phyloP scores from a whole-genome alignment of 495 filamentous ascomycete species.

The Tetracladium setigerum region DNA sequence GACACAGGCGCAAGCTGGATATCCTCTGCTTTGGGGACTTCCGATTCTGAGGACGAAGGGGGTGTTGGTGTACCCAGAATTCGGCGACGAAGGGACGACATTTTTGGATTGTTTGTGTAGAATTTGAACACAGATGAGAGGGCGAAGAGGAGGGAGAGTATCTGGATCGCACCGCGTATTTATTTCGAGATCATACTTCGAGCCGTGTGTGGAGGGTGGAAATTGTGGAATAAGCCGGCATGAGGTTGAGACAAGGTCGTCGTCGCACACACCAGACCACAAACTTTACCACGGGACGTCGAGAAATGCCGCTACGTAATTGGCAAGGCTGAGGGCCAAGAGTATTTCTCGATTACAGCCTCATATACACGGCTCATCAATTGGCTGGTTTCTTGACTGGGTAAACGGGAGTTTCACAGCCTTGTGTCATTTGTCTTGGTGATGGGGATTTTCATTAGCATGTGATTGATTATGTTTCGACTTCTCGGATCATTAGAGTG shows the following conservation, averaged over 20 bases:
- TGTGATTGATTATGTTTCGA: too few species aligned
- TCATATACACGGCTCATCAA: too few species aligned
- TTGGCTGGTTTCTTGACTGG: too few species aligned
- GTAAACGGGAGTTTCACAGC: too few species aligned
- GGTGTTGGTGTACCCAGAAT: slow-evolving; percentile 26
- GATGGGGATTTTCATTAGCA: too few species aligned
- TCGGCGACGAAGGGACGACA: slow-evolving; percentile 45
- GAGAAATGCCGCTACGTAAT: background rate
- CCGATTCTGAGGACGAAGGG: slow-evolving; percentile 23
- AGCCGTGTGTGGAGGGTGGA: background rate
- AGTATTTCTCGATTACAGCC: too few species aligned
- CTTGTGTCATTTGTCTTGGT: too few species aligned
- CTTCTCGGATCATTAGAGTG: slow-evolving; percentile 3
- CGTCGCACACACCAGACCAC: too few species aligned
- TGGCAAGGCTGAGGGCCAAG: background rate
- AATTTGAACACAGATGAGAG: background rate
- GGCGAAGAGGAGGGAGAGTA: background rate
- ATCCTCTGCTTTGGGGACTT: slow-evolving; percentile 37
- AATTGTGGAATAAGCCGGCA: background rate
- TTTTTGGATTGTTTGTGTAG: slow-evolving; percentile 8
- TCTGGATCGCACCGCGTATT: background rate
- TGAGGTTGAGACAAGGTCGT: too few species aligned
- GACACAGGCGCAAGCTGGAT: slow-evolving; percentile 26
- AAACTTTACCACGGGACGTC: background rate
- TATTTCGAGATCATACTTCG: too few species aligned